Evolutionary conservation across 768 basidiomycete genomes (phyloP), one percentile per base, ranked within the genome.

Genomic region (Leccinum variicolor): DNA sequence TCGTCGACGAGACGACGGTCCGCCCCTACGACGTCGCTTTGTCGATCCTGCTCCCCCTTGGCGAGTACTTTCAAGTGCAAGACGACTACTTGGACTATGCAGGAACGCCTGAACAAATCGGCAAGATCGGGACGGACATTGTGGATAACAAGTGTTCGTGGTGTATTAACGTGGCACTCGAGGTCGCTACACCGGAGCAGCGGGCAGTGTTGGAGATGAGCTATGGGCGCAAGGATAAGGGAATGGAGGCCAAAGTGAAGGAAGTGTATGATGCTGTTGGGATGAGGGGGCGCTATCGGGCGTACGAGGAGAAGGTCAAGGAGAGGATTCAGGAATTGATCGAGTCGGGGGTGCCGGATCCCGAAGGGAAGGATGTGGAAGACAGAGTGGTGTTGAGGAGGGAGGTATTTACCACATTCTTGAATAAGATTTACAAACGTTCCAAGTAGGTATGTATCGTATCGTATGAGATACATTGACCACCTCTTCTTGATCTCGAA

Each of bases 121-220:
- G 96, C 49, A 98, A 99, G 77, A 86, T 99, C 58, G 97, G 96
- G 21, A 98, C 96, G 14, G 97, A 98, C 71, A 99, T 99, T 67
- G 73, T 98, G 58, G 96, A 99, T 75, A 98, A 98, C 84, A 99
- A 99, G 77, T 98, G 96, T 74, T 90, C 89, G 15, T 99, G 96
- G 97, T 87, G 88, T 65, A 81, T 98, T 72, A 98, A 97, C 76
- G 86, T 84, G n/a, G 97, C 94, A 29, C 79, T 98, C 57, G 71
- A 75, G n/a, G 70, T 78, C 46, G 85, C 81, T 2, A 77, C 75
- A 4, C 75, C 82, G 0, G 80, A 67, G 23, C 87, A 89, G 70
- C 80, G 83, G 36, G 70, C 71, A 29, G 69, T 84, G 21, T 77
- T 88, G 19, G 85, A 87, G 66, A 80, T 76, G 19, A 84, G 84